phyloP scores from a whole-genome alignment of 2,329 filamentous ascomycete species.

The Arthrobotrys sinensis region DNA sequence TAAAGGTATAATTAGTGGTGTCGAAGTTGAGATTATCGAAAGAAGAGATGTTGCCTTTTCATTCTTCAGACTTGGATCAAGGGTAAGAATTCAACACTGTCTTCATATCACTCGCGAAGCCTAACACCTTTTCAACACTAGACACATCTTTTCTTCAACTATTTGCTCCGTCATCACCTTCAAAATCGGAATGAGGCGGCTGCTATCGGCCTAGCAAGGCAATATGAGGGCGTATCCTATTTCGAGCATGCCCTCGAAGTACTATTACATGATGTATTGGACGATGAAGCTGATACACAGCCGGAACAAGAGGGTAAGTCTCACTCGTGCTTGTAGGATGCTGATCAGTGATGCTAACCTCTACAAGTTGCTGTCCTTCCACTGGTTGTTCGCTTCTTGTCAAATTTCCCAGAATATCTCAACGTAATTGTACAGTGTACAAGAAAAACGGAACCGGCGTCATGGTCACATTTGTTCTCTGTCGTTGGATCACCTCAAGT shows the following conservation, averaged over 20 bases:
- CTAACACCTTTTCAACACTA: slow-evolving; percentile 67
- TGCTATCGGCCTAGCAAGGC: slow-evolving; percentile 84
- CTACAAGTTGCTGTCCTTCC: slow-evolving; percentile 70
- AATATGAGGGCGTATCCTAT: slow-evolving; percentile 89
- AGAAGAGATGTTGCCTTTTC: slow-evolving; percentile 92
- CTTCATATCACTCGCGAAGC: neutral
- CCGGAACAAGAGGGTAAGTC: slow-evolving; percentile 77
- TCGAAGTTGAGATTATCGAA: slow-evolving; percentile 94
- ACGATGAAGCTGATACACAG: slow-evolving; percentile 88
- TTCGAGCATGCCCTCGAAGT: slow-evolving; percentile 94
- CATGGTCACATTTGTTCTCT: slow-evolving; percentile 90
- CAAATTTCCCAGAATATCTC: slow-evolving; percentile 79
- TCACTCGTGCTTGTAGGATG: slow-evolving; percentile 71
- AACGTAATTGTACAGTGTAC: slow-evolving; percentile 98
- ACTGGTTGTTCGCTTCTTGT: slow-evolving; percentile 72
- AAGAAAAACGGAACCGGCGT: slow-evolving; percentile 93
- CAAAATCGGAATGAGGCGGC: slow-evolving; percentile 82
- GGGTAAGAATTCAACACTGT: slow-evolving; percentile 74
- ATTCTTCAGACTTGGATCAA: slow-evolving; percentile 87
- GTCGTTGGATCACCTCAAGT: slow-evolving; percentile 91
- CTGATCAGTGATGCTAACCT: slow-evolving; percentile 69
- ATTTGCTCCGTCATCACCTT: slow-evolving; percentile 85
- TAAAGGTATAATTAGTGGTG: slow-evolving; percentile 89
- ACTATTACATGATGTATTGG: slow-evolving; percentile 90
- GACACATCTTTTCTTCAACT: slow-evolving; percentile 94